Base-by-base conservation (phyloP, 305 asterid species). In the Plantago lanceolata region DNA sequence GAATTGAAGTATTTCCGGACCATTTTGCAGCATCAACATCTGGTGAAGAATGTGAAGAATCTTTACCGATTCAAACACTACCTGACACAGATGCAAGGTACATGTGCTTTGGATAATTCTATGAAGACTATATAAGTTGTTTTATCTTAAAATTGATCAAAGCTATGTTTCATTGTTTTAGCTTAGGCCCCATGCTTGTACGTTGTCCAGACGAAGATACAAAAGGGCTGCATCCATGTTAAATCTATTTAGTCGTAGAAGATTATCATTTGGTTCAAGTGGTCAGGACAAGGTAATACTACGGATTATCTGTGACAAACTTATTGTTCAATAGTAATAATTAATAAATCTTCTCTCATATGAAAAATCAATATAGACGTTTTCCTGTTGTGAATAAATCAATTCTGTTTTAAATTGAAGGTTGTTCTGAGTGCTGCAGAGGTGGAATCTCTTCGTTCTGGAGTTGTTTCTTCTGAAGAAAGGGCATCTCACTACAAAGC, bases 391-490 rank as follows among this genome's bases (percentile, higher is more conserved):
- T 65, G 64, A 59, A 48, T 15, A 56, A 45, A 45, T 33, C n/a
- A n/a, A n/a, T 24, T 28, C 48, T 57, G 43, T 59, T 43, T 21
- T 33, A 29, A 48, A 61, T 66, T 63, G 48, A 81, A 89, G 98
- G 91, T 89, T 68, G 85, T 84, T 45, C 73, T 93, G 68, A 82
- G 82, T 80, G 88, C 89, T 68, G 85, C 71, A 48, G 97, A 93
- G 82, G 91, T 93, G 50, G 91, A 79, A 69, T 89, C 99, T 68
- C 92, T 93, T 58, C 95, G 92, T 59, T 93, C 99, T 14, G 96
- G 89, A 77, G 72, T 93, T 65, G 75, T 78, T 64, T 75, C 78
- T 68, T 72, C 85, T 66, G 97, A 93, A 74, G 99, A 89, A 77
- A 82, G 96, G 61, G 91, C 83, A 75, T 84, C 91, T 33, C 92